phyloP scores from a whole-genome alignment of 202 grass and related monocot genomes.

The Elaeis oleifera region DNA sequence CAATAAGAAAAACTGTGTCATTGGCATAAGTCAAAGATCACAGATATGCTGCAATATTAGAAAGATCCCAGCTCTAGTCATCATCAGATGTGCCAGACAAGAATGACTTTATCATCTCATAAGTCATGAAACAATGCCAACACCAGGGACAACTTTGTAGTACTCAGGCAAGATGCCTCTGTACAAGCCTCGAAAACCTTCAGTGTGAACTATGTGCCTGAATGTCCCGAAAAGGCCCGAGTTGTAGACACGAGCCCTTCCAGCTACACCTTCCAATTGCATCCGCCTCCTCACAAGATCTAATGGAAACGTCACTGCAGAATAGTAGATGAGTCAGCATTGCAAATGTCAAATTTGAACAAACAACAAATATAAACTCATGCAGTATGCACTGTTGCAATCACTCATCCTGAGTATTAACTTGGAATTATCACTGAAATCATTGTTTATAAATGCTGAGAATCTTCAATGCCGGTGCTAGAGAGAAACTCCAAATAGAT shows the following conservation, averaged over 20 bases:
- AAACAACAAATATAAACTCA: too few relatives aligned
- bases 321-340: neutral
- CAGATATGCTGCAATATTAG: conserved; percentile 23
- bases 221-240: conserved; percentile 76
- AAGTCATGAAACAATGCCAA: conserved; percentile 94
- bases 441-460: too few relatives aligned
- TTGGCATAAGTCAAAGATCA: neutral
- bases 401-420: too few relatives aligned
- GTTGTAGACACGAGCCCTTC: conserved; percentile 69
- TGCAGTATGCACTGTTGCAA: too few relatives aligned
- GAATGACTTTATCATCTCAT: conserved; percentile 60
- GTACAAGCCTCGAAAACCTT: conserved; percentile 74
- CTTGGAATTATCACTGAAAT: too few relatives aligned
- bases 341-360: neutral
- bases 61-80: conserved; percentile 24
- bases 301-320: conserved; percentile 84
- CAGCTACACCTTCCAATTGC: conserved; percentile 84
- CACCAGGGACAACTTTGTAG: conserved; percentile 88
- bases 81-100: conserved; percentile 37
- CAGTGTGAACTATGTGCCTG: conserved; percentile 51
- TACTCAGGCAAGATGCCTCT: conserved; percentile 97
- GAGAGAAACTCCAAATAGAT: too few relatives aligned
- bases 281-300: conserved; percentile 84
- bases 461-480: too few relatives aligned
- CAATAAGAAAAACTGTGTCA: neutral